phyloP scores from a whole-genome alignment of 2,329 filamentous ascomycete genomes.

The Fusarium denticulatum region DNA sequence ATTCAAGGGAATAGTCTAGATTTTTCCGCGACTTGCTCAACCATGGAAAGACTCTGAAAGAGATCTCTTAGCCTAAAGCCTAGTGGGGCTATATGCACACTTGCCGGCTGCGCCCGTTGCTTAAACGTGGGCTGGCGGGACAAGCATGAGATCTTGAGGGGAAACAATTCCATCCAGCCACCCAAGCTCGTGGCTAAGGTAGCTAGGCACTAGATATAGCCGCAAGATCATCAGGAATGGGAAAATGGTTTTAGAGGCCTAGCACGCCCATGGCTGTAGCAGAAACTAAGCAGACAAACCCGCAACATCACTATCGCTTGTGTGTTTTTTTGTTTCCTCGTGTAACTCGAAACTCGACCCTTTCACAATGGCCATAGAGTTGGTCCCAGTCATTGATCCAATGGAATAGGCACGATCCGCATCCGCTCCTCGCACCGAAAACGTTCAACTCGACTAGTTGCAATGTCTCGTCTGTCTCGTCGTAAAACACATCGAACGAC shows the following conservation, averaged over 20 bases:
- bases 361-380: slow-evolving; percentile 5
- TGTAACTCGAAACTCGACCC: slow-evolving; percentile 17
- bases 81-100: slow-evolving; percentile 1
- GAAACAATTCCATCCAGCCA: not conserved
- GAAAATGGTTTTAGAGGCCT: not conserved
- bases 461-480: slow-evolving; percentile 37
- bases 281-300: not conserved
- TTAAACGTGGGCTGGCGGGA: not conserved
- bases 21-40: not conserved
- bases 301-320: not conserved
- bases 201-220: not conserved
- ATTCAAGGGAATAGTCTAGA: not conserved
- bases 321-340: not conserved
- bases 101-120: slow-evolving; percentile 11
- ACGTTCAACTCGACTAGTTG: slow-evolving; percentile 57
- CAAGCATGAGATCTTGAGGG: not conserved
- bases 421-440: slow-evolving; percentile 56
- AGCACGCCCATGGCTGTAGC: not conserved
- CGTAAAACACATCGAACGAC: slow-evolving; percentile 55
- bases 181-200: slow-evolving; percentile 1
- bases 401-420: slow-evolving; percentile 58
- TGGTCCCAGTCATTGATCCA: slow-evolving; percentile 47
- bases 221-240: slow-evolving; percentile 16
- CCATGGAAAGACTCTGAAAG: not conserved
- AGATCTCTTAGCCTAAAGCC: not conserved